phyloP scores from a whole-genome alignment of 2,329 filamentous ascomycete genomes.

The Neofusicoccum sp. region DNA sequence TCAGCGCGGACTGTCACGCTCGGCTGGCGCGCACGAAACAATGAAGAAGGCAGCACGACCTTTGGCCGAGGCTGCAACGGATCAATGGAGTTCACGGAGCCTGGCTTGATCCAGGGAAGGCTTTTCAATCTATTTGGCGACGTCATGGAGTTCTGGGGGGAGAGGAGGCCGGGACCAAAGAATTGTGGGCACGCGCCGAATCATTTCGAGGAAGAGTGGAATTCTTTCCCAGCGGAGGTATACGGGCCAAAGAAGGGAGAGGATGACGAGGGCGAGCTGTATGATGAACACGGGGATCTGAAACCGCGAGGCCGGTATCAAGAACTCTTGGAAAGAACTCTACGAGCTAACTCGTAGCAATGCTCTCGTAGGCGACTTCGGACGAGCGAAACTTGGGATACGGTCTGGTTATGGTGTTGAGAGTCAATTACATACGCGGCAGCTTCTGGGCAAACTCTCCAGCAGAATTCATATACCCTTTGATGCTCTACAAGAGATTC shows the following conservation, averaged over 20 bases:
- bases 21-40: constrained; percentile 34
- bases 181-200: constrained; percentile 23
- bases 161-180: constrained; percentile 23
- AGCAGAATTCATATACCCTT: too few relatives aligned
- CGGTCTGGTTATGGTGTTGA: not conserved
- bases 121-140: constrained; percentile 30
- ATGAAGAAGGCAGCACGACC: constrained; percentile 23
- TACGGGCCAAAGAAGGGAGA: not conserved
- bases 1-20: constrained; percentile 10
- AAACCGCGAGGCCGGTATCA: not conserved
- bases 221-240: constrained; percentile 13
- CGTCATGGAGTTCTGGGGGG: constrained; percentile 28
- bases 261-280: not conserved
- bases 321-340: not conserved
- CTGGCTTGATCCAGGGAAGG: constrained; percentile 23
- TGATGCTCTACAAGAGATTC: too few relatives aligned
- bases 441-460: too few relatives aligned
- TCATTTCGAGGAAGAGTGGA: constrained; percentile 28
- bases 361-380: not conserved
- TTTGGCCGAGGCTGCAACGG: constrained; percentile 37
- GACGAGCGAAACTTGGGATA: not conserved
- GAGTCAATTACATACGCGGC: not conserved
- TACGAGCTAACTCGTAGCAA: not conserved
- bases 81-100: constrained; percentile 29
- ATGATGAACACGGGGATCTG: not conserved